Conservation (phyloP, 805 yeast species). For the Clavispora asparagi region DNA sequence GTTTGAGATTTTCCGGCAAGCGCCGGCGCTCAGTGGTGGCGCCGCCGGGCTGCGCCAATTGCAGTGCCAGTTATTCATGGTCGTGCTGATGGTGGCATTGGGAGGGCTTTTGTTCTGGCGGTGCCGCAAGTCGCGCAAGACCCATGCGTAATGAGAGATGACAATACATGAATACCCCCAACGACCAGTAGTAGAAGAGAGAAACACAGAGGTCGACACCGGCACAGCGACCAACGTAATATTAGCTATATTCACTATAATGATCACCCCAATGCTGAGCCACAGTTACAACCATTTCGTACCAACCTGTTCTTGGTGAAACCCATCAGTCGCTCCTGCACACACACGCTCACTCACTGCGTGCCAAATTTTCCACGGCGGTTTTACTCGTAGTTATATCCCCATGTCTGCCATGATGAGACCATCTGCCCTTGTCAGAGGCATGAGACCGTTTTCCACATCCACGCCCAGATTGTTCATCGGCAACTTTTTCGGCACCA, state of each 20-base stretch:
- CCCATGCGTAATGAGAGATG: neutral
- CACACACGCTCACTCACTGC: neutral
- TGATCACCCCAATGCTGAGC: too few species aligned
- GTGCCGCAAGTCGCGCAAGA: neutral
- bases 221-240: too few species aligned
- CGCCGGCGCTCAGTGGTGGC: neutral
- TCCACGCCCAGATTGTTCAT: conserved; percentile 20
- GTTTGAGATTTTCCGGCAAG: neutral
- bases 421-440: neutral
- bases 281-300: too few species aligned
- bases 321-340: neutral
- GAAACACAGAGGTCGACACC: too few species aligned
- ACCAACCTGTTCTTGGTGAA: too few species aligned
- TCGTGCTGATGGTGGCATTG: neutral
- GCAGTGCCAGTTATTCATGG: neutral
- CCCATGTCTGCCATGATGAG: neutral
- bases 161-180: neutral
- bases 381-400: neutral
- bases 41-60: neutral
- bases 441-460: conserved; percentile 5
- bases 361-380: neutral
- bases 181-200: neutral
- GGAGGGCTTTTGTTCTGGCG: neutral
- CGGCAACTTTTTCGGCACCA: conserved; percentile 30
- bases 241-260: too few species aligned